These are phyloP conservation scores for Avena atlantica DNA, from an alignment of 176 grass and related monocot genomes.

Conservation along the genomic window DNA sequence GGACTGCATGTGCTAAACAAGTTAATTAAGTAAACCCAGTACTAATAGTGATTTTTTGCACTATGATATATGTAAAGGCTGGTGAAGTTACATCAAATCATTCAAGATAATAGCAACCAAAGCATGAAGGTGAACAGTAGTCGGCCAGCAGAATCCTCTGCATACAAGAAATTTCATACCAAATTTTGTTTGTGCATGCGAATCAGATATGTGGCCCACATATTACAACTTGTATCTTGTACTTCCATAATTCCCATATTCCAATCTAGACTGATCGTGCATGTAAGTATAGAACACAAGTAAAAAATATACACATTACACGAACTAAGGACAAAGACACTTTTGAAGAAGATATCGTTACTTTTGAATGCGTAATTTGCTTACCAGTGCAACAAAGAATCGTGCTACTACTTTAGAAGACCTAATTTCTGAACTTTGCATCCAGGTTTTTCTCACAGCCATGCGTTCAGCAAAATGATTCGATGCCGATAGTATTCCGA, in stretches of 20 bases:
- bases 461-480: constrained; percentile 99
- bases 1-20: neutral
- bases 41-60: neutral
- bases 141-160: neutral
- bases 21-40: neutral
- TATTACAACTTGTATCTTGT: constrained; percentile 11
- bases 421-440: constrained; percentile 84
- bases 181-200: neutral
- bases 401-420: constrained; percentile 76
- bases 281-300: constrained; percentile 16
- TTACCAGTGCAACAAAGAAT: constrained; percentile 99
- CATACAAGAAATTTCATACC: constrained; percentile 20
- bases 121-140: constrained; percentile 7
- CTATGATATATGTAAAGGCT: neutral
- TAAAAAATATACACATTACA: constrained; percentile 21
- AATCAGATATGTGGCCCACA: neutral
- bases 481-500: constrained; percentile 87
- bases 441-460: constrained; percentile 98
- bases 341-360: neutral
- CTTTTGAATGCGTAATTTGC: constrained; percentile 44
- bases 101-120: constrained; percentile 15
- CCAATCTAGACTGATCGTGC: constrained; percentile 18
- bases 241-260: neutral
- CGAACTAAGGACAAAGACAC: constrained; percentile 8
- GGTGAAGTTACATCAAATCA: constrained; percentile 9